Evolutionary conservation across 441 rosid species (phyloP).

Genomic region (Brassica hybrid): DNA sequence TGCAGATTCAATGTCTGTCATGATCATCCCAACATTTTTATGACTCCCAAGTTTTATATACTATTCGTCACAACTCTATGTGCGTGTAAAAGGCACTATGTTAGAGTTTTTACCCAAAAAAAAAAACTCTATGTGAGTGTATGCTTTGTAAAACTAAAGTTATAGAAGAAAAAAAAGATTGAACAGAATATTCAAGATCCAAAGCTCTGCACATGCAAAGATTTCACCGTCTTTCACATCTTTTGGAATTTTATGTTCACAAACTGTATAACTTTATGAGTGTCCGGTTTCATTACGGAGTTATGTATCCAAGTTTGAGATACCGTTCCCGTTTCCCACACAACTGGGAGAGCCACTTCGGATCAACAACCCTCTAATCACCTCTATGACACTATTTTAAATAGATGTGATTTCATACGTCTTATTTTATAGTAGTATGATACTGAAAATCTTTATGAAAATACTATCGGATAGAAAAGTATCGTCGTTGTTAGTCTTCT

Average conservation of each 20-base stretch:
- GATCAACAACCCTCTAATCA: background rate
- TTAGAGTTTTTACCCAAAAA: no score
- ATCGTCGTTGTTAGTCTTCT: background rate
- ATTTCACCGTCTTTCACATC: conserved; percentile 10
- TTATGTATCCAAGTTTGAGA: conserved; percentile 40
- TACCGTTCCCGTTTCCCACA: conserved; percentile 30
- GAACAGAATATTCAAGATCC: conserved; percentile 34
- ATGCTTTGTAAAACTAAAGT: background rate
- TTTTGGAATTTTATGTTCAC: background rate
- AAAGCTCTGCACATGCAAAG: conserved; percentile 38
- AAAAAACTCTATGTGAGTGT: no score
- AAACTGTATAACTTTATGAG: background rate
- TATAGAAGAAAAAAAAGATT: background rate
- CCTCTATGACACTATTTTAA: background rate
- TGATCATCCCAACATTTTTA: conserved; percentile 40
- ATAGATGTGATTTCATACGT: background rate
- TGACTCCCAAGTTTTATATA: conserved; percentile 24
- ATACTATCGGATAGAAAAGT: background rate
- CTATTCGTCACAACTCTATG: background rate
- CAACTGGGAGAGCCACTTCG: conserved; percentile 25
- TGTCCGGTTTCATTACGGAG: conserved; percentile 39
- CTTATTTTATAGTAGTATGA: background rate
- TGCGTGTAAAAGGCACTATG: no score
- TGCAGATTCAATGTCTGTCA: conserved; percentile 42
- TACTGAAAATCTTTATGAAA: background rate